Evolutionary conservation across 1,284 basidiomycete species (phyloP), one percentile per base, ranked within the genome.

Genomic region (Schizophyllum commune): DNA sequence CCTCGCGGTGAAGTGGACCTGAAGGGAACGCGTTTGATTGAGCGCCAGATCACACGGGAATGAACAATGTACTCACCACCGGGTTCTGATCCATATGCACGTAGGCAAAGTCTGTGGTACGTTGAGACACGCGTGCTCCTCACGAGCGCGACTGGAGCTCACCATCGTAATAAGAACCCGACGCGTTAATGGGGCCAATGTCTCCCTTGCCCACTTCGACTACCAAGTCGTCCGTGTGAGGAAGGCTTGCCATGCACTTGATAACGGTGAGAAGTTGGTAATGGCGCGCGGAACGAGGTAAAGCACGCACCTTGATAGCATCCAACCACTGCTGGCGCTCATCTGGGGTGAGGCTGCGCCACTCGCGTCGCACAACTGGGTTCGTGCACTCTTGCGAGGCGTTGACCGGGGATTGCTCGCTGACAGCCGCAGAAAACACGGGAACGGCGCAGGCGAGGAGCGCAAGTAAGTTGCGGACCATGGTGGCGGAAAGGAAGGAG

Each of bases 61-160:
- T 39, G 15, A 1, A 13, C 13, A 15, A 32, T 17, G n/a, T 9
- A 57, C 64, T 19, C 60, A 70, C 71, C 32, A 58, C 60, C 11
- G 65, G 66, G 59, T 72, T 74, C 32, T 74, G 63, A 53, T 75
- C 72, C 70, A 75, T 75, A 58, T 77, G 75, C 19, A 75, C 66
- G 59, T 75, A 76, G 2, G 72, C 71, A 32, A 77, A 65, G 59
- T 77, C 74, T 72, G 59, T 39, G 27, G 27, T 27, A 47, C 39
- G 39, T 47, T 17, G 9, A 19, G 51, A n/a, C 32, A 20, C 5
- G 20, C 2, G 22, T 11, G 17, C 0, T 32, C 17, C 5, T 32
- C 17, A 22, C 21, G 58, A 59, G 11, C 60, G 67, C 70, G 27
- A 27, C 27, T 5, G 5, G 27, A 27, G 39, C 39, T 11, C 39